Percentiles rank a stretch among this genome's conserved stretches.
Evolutionary conservation across 208 protist genomes (phyloP).

Genomic region (Leishmania turanica): DNA sequence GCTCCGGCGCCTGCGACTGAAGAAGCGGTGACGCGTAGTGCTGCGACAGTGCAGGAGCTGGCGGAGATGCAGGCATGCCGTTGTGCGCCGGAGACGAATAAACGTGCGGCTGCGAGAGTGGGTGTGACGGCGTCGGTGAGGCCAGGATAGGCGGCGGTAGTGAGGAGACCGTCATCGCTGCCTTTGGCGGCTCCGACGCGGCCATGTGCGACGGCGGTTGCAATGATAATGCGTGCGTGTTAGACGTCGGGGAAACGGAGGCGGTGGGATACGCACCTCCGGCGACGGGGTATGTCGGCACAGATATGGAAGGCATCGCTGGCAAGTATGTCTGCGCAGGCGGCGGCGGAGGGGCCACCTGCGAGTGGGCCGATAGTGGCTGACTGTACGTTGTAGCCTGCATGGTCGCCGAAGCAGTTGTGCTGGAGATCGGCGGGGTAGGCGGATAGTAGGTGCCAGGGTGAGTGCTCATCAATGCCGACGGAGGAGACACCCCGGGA

Average conservation of each 20-base stretch:
- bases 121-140: not conserved
- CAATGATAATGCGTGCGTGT: not conserved
- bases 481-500: slow-evolving; percentile 4
- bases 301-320: not conserved
- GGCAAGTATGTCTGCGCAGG: not conserved
- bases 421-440: not conserved
- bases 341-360: not conserved
- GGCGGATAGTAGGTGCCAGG: not conserved
- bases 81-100: slow-evolving; percentile 9
- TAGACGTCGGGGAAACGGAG: not conserved
- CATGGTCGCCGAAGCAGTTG: slow-evolving; percentile 1
- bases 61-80: not conserved
- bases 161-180: not conserved
- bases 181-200: not conserved
- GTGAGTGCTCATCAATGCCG: not conserved
- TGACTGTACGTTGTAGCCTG: slow-evolving; percentile 6
- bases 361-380: not conserved
- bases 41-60: not conserved
- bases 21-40: not conserved
- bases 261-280: not conserved
- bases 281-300: not conserved
- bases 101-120: not conserved
- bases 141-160: not conserved
- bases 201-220: not conserved
- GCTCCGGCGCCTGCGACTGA: not conserved